These are phyloP conservation scores for Arabidopsis suecica DNA, from an alignment of 345 rosid species.

Conservation along the genomic window DNA sequence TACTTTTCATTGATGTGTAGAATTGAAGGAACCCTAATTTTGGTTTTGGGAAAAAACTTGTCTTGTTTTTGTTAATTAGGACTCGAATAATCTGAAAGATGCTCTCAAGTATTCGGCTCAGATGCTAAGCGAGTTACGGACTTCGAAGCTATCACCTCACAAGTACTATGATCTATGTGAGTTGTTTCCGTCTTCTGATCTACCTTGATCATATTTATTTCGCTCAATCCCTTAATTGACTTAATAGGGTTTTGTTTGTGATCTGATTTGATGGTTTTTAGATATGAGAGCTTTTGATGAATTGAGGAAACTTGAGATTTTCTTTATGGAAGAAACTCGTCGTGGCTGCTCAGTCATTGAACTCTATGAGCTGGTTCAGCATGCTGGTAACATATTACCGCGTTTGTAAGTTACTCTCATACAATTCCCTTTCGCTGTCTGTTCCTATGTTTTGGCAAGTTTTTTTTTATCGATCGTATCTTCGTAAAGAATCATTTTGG, in stretches of 20 bases:
- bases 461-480: background rate
- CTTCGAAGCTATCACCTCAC: slow-evolving; percentile 96
- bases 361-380: slow-evolving; percentile 96
- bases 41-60: background rate
- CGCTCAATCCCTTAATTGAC: background rate
- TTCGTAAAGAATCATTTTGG: background rate
- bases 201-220: slow-evolving; percentile 15
- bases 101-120: slow-evolving; percentile 98
- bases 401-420: slow-evolving; percentile 65
- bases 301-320: slow-evolving; percentile 89
- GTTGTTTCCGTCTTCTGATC: slow-evolving; percentile 44
- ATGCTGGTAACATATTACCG: slow-evolving; percentile 97
- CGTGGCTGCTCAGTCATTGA: slow-evolving; percentile 96
- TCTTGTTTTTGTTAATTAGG: slow-evolving; percentile 51
- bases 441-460: background rate
- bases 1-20: background rate
- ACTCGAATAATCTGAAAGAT: slow-evolving; percentile 92
- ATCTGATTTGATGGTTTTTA: slow-evolving; percentile 41
- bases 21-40: slow-evolving; percentile 47
- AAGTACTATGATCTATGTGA: slow-evolving; percentile 95
- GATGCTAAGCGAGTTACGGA: slow-evolving; percentile 97
- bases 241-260: background rate
- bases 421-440: slow-evolving; percentile 16
- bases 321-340: slow-evolving; percentile 91
- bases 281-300: slow-evolving; percentile 99